Conservation (phyloP, 2,329 filamentous ascomycete species). For the Exserohilum rostratum region DNA sequence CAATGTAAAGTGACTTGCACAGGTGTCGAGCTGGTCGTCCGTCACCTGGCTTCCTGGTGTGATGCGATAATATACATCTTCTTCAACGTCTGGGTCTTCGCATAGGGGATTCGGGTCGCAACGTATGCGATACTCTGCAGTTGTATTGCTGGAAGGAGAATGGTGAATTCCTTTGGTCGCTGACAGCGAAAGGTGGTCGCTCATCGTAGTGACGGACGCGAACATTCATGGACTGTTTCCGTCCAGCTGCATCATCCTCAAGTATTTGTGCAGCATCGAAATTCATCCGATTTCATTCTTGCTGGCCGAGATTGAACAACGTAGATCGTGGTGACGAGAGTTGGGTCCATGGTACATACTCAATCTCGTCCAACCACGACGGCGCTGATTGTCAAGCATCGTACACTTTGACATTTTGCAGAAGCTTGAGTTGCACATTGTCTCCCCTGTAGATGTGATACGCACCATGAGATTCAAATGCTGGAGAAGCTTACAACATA, state of each 20-base stretch:
- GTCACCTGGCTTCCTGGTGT: conserved; percentile 7
- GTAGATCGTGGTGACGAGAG: not conserved
- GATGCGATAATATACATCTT: conserved; percentile 8
- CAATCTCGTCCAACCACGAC: not conserved
- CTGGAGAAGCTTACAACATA: too few relatives aligned
- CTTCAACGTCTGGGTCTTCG: conserved; percentile 9
- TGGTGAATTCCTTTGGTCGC: not conserved
- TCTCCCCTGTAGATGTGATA: not conserved
- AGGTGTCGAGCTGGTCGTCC: not conserved
- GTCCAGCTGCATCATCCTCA: too few relatives aligned
- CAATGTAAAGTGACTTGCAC: conserved; percentile 1
- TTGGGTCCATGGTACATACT: conserved; percentile 5
- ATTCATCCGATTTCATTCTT: too few relatives aligned
- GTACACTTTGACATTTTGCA: too few relatives aligned
- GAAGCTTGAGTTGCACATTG: too few relatives aligned
- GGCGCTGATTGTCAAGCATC: not conserved
- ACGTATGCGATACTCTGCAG: conserved; percentile 6
- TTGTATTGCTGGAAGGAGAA: not conserved
- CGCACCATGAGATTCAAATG: too few relatives aligned
- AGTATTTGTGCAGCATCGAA: not conserved
- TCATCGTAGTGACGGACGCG: not conserved
- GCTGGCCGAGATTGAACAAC: not conserved
- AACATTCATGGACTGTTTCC: too few relatives aligned
- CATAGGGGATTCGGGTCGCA: conserved; percentile 2
- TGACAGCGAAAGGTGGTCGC: not conserved